Conservation (phyloP, 306 rosid species). For the cucumber (Cucumis sativus) region Cucumber_9930_V3 NC_026657.2:40489501-40490000, state of each 20-base stretch:
- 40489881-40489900: background rate
- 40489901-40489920: background rate
- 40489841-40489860: background rate
- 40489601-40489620: background rate
- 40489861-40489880: background rate
- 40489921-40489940: background rate
- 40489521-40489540: background rate
- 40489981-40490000: background rate
- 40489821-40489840: background rate
- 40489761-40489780: background rate
- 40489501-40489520: background rate
- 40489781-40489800: background rate
- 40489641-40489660: background rate
- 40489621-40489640: background rate
- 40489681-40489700: background rate
- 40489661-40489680: background rate
- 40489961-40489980: background rate
- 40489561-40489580: background rate
- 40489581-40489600: background rate
- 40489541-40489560: background rate
- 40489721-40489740: background rate
- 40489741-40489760: background rate
- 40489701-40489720: background rate
- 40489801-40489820: background rate
- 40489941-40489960: background rate